Evolutionary conservation across 768 basidiomycete genomes (phyloP).

Genomic region (Myochromella boudieri): DNA sequence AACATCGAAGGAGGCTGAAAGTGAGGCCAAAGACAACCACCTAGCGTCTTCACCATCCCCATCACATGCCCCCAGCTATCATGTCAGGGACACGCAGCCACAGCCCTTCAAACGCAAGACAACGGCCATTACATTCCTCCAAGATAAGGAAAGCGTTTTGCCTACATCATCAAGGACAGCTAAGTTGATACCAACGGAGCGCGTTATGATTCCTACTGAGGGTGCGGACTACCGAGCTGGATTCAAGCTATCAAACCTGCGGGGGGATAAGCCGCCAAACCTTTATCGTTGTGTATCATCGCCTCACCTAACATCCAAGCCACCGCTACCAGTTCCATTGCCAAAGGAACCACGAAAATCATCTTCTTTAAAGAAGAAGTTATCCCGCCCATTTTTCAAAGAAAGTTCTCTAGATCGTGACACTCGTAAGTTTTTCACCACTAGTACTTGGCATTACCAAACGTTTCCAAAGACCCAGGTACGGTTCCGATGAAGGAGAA

Average conservation of each 20-base stretch:
- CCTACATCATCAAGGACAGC: neutral
- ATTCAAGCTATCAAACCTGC: conserved; percentile 24
- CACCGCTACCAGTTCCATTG: conserved; percentile 3
- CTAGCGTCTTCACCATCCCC: neutral
- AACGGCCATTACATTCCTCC: conserved; percentile 8
- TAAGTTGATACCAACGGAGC: conserved; percentile 7
- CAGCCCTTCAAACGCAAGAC: conserved; percentile 10
- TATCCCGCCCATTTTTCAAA: too few species aligned
- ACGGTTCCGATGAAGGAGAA: conserved; percentile 34
- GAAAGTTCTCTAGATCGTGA: too few species aligned
- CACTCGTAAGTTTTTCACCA: conserved; percentile 10
- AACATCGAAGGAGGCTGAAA: neutral
- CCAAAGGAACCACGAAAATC: conserved; percentile 18
- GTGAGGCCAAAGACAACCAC: neutral
- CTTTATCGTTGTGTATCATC: conserved; percentile 23
- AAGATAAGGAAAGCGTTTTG: conserved; percentile 1
- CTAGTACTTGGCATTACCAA: too few species aligned
- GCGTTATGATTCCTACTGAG: conserved; percentile 11
- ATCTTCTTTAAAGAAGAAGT: too few species aligned
- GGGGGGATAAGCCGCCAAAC: conserved; percentile 25
- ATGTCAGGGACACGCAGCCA: neutral
- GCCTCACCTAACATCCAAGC: conserved; percentile 15
- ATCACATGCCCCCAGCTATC: neutral
- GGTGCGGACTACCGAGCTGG: conserved; percentile 12
- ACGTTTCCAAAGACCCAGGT: too few species aligned